Conservation (phyloP, 1,139 yeast genomes). For the Yamadazyma trypodendri region DNA sequence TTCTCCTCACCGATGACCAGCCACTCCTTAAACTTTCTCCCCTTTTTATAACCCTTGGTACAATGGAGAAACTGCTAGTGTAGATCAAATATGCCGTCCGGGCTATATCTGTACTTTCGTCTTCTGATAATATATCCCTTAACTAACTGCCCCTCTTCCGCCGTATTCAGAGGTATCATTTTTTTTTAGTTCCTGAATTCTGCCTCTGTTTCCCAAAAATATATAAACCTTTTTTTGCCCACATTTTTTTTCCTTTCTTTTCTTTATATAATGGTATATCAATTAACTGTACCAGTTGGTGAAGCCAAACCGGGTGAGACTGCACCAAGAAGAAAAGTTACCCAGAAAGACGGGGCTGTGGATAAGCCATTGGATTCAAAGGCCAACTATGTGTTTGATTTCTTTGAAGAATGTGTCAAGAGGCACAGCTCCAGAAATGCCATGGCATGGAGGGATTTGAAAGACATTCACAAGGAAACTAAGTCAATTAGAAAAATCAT, state of each 20-base stretch:
- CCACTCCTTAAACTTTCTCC: neutral
- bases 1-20: slow-evolving; percentile 2
- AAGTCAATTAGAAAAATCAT: slow-evolving; percentile 73
- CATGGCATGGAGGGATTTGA: slow-evolving; percentile 79
- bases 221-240: slow-evolving; percentile 3
- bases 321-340: slow-evolving; percentile 80
- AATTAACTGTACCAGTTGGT: slow-evolving; percentile 67
- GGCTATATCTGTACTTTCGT: neutral
- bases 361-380: slow-evolving; percentile 59
- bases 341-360: slow-evolving; percentile 55
- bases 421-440: slow-evolving; percentile 54
- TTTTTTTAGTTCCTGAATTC: neutral
- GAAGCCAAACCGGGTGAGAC: slow-evolving; percentile 84
- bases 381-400: slow-evolving; percentile 70
- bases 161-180: neutral
- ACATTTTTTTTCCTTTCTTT: slow-evolving; percentile 1
- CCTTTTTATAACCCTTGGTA: too few relatives aligned
- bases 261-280: slow-evolving; percentile 15
- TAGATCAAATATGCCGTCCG: too few relatives aligned
- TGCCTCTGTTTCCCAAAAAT: slow-evolving; percentile 3
- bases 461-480: slow-evolving; percentile 72
- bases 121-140: neutral
- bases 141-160: neutral
- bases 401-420: slow-evolving; percentile 60
- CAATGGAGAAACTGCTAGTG: too few relatives aligned